phyloP scores from a whole-genome alignment of 2,329 filamentous ascomycete species.

The Amauroascus verrucosus region DNA sequence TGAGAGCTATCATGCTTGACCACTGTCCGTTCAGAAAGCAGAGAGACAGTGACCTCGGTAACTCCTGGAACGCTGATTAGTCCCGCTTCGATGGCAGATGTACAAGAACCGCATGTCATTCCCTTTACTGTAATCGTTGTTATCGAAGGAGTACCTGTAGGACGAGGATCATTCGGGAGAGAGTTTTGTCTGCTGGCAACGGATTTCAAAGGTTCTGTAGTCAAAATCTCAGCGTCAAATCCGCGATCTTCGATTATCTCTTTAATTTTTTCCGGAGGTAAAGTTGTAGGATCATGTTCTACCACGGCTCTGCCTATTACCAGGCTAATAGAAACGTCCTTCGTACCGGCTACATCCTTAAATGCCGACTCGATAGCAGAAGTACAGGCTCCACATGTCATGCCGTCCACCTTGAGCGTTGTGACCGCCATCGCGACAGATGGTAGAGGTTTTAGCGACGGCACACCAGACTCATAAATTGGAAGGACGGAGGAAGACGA shows the following conservation, averaged over 20 bases:
- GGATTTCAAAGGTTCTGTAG: constrained; percentile 59
- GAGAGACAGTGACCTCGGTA: constrained; percentile 66
- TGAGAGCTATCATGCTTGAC: constrained; percentile 61
- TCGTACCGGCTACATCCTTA: constrained; percentile 67
- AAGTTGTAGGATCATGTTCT: constrained; percentile 67
- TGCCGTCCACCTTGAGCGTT: constrained; percentile 81
- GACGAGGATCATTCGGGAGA: constrained; percentile 21
- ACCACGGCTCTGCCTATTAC: constrained; percentile 95
- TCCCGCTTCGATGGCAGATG: constrained; percentile 70
- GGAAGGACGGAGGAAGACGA: neutral
- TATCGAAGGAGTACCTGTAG: constrained; percentile 28
- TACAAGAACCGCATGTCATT: constrained; percentile 88
- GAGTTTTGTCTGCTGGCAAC: constrained; percentile 30
- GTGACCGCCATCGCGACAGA: constrained; percentile 61
- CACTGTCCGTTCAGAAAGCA: constrained; percentile 75
- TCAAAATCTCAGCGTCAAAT: constrained; percentile 83
- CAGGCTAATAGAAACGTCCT: constrained; percentile 79
- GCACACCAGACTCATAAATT: neutral
- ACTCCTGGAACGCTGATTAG: constrained; percentile 67
- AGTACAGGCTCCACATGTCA: constrained; percentile 81
- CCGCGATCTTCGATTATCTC: constrained; percentile 86
- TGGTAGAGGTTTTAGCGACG: neutral
- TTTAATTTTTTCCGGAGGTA: constrained; percentile 64
- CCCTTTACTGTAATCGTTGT: constrained; percentile 72
- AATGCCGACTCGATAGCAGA: constrained; percentile 92